These are phyloP conservation scores for Eucalyptus marginata DNA, from an alignment of 345 rosid genomes.

Conservation along the genomic window DNA sequence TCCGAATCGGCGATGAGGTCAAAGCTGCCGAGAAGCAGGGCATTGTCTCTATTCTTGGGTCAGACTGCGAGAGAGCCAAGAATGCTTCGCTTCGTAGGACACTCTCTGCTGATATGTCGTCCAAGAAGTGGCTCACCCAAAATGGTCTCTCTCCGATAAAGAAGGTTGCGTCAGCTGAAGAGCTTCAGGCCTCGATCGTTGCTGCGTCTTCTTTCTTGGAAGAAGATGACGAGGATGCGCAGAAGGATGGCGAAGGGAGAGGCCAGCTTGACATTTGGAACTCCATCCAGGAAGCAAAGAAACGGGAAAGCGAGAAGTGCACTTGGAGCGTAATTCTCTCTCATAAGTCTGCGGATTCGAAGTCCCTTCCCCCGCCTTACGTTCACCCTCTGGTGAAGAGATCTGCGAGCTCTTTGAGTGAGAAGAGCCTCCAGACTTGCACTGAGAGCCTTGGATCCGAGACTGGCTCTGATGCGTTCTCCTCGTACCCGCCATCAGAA, in stretches of 20 bases:
- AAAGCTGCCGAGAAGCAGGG: conserved; percentile 43
- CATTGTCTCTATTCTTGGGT: conserved; percentile 67
- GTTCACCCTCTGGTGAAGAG: conserved; percentile 65
- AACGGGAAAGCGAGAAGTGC: not conserved
- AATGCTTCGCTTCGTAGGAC: conserved; percentile 56
- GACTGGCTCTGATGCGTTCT: conserved; percentile 85
- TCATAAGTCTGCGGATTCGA: conserved; percentile 23
- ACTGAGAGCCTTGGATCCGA: conserved; percentile 99
- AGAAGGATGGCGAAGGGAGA: not conserved
- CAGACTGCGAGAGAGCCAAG: conserved; percentile 13
- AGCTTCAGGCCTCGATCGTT: conserved; percentile 8
- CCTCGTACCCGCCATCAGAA: conserved; percentile 54
- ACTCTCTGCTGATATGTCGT: conserved; percentile 82
- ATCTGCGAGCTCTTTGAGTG: conserved; percentile 43
- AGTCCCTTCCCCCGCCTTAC: conserved; percentile 40
- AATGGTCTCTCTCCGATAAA: conserved; percentile 43
- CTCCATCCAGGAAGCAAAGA: conserved; percentile 25
- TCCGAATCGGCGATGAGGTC: conserved; percentile 27
- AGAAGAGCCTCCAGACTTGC: conserved; percentile 82
- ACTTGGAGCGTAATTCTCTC: conserved; percentile 53
- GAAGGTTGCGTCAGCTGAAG: conserved; percentile 49
- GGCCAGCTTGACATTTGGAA: conserved; percentile 32
- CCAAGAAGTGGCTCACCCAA: conserved; percentile 52
- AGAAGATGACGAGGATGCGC: conserved; percentile 4
- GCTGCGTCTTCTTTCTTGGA: conserved; percentile 11